These are phyloP conservation scores for Gleditsia sinensis DNA, from an alignment of 306 rosid species.

Conservation along the genomic window DNA sequence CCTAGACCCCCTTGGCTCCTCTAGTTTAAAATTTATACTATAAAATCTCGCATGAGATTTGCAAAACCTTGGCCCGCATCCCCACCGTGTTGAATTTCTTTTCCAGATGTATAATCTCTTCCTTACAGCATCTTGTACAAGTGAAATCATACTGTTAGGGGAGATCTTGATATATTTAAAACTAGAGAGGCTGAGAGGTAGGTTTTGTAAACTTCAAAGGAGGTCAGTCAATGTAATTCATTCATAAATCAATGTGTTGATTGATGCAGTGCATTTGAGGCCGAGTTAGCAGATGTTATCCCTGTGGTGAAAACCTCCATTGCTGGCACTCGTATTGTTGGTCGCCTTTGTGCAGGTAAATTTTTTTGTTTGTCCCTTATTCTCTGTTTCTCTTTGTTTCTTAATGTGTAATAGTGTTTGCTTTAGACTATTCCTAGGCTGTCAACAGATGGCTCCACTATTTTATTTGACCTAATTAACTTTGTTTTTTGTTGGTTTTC, in stretches of 20 bases:
- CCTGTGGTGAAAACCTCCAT: slow-evolving; percentile 92
- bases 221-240: background rate
- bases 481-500: slow-evolving; percentile 23
- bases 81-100: background rate
- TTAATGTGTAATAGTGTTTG: background rate
- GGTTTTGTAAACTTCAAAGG: background rate
- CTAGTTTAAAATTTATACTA: background rate
- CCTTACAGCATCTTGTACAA: background rate
- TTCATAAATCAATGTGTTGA: slow-evolving; percentile 10
- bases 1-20: background rate
- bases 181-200: background rate
- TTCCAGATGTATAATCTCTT: background rate
- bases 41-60: background rate
- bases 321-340: slow-evolving; percentile 82
- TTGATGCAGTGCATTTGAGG: slow-evolving; percentile 63
- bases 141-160: background rate
- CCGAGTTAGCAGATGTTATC: slow-evolving; percentile 77
- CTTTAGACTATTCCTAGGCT: background rate
- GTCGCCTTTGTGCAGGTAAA: slow-evolving; percentile 94
- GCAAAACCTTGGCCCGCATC: background rate
- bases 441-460: background rate
- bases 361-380: background rate
- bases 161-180: background rate
- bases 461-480: background rate
- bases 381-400: background rate